A percentile compares a stretch with the other conserved stretches of the same genome.
Conservation (phyloP, 2,329 filamentous ascomycete genomes). For the Aquanectria penicillioides region DNA sequence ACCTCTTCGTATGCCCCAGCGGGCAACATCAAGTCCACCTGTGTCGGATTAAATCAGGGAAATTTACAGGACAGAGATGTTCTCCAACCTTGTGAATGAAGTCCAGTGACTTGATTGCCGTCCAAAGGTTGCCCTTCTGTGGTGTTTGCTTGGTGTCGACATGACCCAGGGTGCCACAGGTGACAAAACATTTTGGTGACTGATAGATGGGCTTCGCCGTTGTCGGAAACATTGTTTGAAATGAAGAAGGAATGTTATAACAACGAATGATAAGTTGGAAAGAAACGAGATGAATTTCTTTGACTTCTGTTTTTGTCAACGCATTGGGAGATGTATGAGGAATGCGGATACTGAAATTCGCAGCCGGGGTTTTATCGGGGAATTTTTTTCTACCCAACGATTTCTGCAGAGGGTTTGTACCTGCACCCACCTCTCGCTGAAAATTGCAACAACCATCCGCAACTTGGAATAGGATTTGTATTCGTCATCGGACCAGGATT, state of each 20-base stretch:
- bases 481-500: too few species aligned
- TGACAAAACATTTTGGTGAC: slow-evolving; percentile 77
- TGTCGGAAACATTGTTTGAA: slow-evolving; percentile 56
- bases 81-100: slow-evolving; percentile 72
- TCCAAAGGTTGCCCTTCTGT: slow-evolving; percentile 80
- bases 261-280: too few species aligned
- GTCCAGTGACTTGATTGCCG: slow-evolving; percentile 69
- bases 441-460: slow-evolving; percentile 12
- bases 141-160: slow-evolving; percentile 77
- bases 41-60: neutral
- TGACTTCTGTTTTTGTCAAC: too few species aligned
- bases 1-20: slow-evolving; percentile 67
- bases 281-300: too few species aligned
- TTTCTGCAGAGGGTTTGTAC: slow-evolving; percentile 73
- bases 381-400: slow-evolving; percentile 33
- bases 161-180: slow-evolving; percentile 74
- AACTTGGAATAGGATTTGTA: too few species aligned
- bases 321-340: too few species aligned
- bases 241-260: too few species aligned
- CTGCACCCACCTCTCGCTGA: slow-evolving; percentile 16
- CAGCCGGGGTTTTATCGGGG: slow-evolving; percentile 42
- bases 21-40: slow-evolving; percentile 78
- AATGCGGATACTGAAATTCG: too few species aligned
- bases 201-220: slow-evolving; percentile 60
- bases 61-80: too few species aligned